These are phyloP conservation scores for Urtica urens DNA, from an alignment of 306 rosid species.

Conservation along the genomic window DNA sequence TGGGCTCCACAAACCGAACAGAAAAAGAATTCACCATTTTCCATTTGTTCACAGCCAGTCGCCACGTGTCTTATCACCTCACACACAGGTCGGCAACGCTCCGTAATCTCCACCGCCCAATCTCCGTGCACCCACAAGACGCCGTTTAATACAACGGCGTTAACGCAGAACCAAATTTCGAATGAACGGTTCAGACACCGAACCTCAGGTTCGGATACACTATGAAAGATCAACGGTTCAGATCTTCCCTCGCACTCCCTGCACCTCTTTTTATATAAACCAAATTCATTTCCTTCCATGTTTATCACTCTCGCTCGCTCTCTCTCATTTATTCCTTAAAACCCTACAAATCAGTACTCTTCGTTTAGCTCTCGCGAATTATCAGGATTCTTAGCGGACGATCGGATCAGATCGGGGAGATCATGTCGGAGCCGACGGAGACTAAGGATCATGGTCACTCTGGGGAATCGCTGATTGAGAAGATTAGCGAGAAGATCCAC, in stretches of 20 bases:
- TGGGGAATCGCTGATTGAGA: conserved; percentile 39
- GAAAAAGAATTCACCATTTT: neutral
- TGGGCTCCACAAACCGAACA: neutral
- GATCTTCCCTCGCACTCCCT: conserved; percentile 25
- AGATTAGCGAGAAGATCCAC: conserved; percentile 58
- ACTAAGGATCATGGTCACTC: neutral
- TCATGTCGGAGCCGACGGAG: conserved; percentile 31
- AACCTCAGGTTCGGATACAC: neutral
- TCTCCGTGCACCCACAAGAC: neutral
- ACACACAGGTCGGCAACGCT: conserved; percentile 17
- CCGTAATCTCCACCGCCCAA: conserved; percentile 13
- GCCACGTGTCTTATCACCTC: conserved; percentile 18
- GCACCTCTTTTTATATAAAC: conserved; percentile 22
- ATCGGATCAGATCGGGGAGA: conserved; percentile 9
- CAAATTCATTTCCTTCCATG: too few relatives aligned
- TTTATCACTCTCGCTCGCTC: neutral
- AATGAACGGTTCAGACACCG: conserved; percentile 9
- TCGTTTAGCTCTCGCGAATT: conserved; percentile 3
- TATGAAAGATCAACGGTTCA: conserved; percentile 6
- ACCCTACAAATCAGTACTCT: conserved; percentile 5
- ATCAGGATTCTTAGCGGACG: neutral
- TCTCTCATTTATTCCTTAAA: neutral
- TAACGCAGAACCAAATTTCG: conserved; percentile 18
- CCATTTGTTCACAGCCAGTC: neutral
- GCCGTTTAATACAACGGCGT: conserved; percentile 12